Conservation (phyloP, 495 filamentous ascomycete species). For the Trichoderma reesei region DNA sequence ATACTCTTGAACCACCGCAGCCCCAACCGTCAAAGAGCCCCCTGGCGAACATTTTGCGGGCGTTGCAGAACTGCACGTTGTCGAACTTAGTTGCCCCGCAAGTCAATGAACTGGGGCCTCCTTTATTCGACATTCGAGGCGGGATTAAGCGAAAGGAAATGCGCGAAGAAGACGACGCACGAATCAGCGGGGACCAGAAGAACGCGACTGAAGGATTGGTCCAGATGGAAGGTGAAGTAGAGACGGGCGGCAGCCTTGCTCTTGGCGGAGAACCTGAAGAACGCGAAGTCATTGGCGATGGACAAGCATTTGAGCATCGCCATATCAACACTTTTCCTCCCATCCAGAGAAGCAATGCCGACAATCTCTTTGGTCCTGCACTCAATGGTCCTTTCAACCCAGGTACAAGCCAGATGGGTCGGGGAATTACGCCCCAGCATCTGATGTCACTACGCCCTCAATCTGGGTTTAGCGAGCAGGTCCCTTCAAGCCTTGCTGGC, state of each 20-base stretch:
- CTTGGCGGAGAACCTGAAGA: constrained; percentile 88
- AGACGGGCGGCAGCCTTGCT: constrained; percentile 73
- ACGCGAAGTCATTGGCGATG: constrained; percentile 42
- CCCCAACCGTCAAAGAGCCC: not conserved
- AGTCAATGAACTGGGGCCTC: constrained; percentile 45
- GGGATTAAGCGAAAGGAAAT: constrained; percentile 65
- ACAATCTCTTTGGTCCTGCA: constrained; percentile 43
- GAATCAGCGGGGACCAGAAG: constrained; percentile 50
- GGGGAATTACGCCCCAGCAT: constrained; percentile 76
- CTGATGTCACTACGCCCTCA: constrained; percentile 56
- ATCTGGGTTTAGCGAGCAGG: constrained; percentile 48
- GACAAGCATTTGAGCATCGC: constrained; percentile 41
- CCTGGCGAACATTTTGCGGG: constrained; percentile 20
- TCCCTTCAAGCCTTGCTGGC: constrained; percentile 36
- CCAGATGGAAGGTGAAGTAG: constrained; percentile 44
- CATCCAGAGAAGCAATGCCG: constrained; percentile 52
- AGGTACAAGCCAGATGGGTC: constrained; percentile 31
- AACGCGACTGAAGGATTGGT: constrained; percentile 31
- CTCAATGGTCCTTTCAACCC: constrained; percentile 39
- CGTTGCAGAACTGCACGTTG: constrained; percentile 23
- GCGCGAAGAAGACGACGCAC: constrained; percentile 56
- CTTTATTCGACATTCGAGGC: constrained; percentile 69
- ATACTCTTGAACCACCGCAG: not conserved
- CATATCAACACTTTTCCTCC: constrained; percentile 58
- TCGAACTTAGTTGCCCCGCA: constrained; percentile 20